Percentiles rank a stretch among this genome's conserved stretches.
Evolutionary conservation across 106 monocot genomes (phyloP).

Genomic region (Dendrobium officinale): DNA sequence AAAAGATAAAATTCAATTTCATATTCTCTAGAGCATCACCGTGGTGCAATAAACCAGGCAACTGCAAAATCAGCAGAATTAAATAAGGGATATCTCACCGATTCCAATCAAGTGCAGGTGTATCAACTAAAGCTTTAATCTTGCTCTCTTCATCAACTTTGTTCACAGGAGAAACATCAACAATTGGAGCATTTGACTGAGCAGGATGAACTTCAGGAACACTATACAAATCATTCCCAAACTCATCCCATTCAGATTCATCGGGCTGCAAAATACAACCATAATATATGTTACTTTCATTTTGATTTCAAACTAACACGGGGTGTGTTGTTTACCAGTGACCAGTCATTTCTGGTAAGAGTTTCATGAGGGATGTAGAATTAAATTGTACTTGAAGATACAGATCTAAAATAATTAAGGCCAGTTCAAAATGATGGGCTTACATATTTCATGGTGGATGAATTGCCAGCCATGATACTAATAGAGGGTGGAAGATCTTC

Average conservation of each 20-base stretch:
- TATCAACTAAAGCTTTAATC: slow-evolving; percentile 82
- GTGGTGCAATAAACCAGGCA: background rate
- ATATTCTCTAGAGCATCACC: background rate
- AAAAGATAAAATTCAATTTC: background rate
- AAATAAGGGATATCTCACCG: slow-evolving; percentile 28
- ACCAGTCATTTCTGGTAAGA: background rate
- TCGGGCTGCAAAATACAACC: slow-evolving; percentile 53
- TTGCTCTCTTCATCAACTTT: slow-evolving; percentile 89
- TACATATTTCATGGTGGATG: slow-evolving; percentile 72
- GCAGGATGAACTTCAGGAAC: slow-evolving; percentile 51
- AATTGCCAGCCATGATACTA: slow-evolving; percentile 35
- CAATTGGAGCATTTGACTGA: slow-evolving; percentile 34
- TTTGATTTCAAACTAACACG: background rate
- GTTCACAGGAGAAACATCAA: slow-evolving; percentile 38
- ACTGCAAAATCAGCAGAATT: background rate
- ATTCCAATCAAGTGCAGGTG: slow-evolving; percentile 84
- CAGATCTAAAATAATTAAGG: background rate
- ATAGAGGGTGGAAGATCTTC: slow-evolving; percentile 38
- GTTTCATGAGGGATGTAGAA: background rate
- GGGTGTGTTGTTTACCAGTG: background rate
- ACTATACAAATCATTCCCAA: slow-evolving; percentile 92
- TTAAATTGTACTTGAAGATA: background rate
- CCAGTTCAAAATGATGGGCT: slow-evolving; percentile 15
- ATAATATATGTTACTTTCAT: background rate
- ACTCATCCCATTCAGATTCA: slow-evolving; percentile 97